Evolutionary conservation across 2,329 filamentous ascomycete species (phyloP).

Genomic region (Verticillium albo-atrum): DNA sequence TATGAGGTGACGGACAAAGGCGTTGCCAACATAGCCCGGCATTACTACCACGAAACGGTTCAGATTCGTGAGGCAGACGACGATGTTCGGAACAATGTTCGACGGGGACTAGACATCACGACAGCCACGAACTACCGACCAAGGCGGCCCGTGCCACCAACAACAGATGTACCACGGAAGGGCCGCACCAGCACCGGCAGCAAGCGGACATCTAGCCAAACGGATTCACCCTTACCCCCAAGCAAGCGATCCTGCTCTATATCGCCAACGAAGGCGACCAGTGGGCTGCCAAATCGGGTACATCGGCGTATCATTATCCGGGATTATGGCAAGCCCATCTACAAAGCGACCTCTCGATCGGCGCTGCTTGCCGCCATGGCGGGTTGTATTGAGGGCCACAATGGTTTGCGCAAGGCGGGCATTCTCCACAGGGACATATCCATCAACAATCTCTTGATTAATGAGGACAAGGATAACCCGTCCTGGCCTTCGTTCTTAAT

Average conservation of each 20-base stretch:
- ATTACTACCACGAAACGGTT: conserved; percentile 39
- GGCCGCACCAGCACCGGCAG: conserved; percentile 14
- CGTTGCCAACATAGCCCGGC: conserved; percentile 32
- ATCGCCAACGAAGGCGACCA: conserved; percentile 20
- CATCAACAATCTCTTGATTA: conserved; percentile 41
- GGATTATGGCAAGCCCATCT: conserved; percentile 36
- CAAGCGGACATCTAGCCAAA: conserved; percentile 24
- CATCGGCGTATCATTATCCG: conserved; percentile 33
- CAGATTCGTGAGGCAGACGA: conserved; percentile 24
- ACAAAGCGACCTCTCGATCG: conserved; percentile 30
- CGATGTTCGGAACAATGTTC: conserved; percentile 27
- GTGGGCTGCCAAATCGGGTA: conserved; percentile 26
- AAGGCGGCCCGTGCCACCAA: conserved; percentile 14
- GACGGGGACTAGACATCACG: conserved; percentile 22
- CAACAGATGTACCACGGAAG: conserved; percentile 7
- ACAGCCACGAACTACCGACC: conserved; percentile 21
- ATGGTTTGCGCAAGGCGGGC: conserved; percentile 28
- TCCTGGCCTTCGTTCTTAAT: conserved; percentile 36
- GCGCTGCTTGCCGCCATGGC: conserved; percentile 30
- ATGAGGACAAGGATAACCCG: conserved; percentile 32
- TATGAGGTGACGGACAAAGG: conserved; percentile 26
- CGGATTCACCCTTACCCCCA: conserved; percentile 14
- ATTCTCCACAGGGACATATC: conserved; percentile 40
- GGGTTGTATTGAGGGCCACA: conserved; percentile 30
- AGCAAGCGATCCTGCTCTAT: conserved; percentile 24